Conservation (phyloP, 129 eudicot species). For the Dittrichia graveolens region DNA sequence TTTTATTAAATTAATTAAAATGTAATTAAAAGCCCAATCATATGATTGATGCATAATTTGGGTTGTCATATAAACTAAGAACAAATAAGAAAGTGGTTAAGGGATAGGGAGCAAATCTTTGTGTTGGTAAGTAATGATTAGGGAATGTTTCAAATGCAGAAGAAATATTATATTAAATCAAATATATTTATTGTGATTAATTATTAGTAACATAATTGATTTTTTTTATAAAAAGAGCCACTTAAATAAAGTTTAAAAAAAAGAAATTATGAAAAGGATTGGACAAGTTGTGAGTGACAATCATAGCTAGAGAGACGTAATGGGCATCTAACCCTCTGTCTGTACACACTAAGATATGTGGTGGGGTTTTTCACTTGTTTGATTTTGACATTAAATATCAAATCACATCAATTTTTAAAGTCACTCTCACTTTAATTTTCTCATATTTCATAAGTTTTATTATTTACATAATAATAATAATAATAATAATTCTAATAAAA, state of each 20-base stretch:
- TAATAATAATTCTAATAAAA: no score
- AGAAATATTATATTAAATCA: conserved; percentile 17
- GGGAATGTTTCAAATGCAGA: conserved; percentile 29
- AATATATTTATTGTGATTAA: no score
- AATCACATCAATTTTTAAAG: conserved; percentile 37
- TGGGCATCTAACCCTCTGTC: conserved; percentile 42
- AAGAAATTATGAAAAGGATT: background rate
- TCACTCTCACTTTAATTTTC: conserved; percentile 25
- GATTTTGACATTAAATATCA: conserved; percentile 39
- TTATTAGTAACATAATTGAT: no score
- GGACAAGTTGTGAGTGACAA: conserved; percentile 22
- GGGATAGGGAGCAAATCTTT: conserved; percentile 44
- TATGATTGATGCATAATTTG: conserved; percentile 13
- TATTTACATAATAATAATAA: no score
- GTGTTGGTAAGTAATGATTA: conserved; percentile 37
- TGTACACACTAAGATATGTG: conserved; percentile 36
- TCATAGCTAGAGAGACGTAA: conserved; percentile 28
- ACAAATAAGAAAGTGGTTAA: conserved; percentile 36
- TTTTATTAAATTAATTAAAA: no score
- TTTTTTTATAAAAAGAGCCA: no score
- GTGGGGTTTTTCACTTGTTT: conserved; percentile 35
- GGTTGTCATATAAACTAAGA: conserved; percentile 29
- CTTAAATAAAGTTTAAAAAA: no score
- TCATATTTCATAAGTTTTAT: conserved; percentile 34
- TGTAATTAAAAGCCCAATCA: background rate